Base-by-base conservation (phyloP, 2,329 filamentous ascomycete genomes). In the Cladosporium sphaerospermum region DNA sequence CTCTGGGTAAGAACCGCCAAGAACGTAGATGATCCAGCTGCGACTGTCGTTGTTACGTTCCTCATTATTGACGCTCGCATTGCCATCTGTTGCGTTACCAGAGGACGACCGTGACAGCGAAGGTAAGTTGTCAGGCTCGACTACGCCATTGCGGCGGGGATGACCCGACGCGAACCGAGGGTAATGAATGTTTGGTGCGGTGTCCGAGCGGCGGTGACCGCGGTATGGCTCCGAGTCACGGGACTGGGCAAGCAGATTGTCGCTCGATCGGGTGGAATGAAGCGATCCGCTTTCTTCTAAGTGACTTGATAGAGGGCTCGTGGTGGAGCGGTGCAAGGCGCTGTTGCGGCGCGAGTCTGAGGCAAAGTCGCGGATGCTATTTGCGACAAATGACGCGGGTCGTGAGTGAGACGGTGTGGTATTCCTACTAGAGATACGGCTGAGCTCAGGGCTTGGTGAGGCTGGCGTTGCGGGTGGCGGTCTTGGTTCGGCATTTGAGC, bases 21-120 rank as follows among this genome's bases (percentile, higher is more conserved):
- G 78, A 8, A 87, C 83, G 63, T 87, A 87, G 50, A 87, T 86
- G 61, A 87, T 78, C 83, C 83, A 87, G 67, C 82, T 86, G 59
- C 83, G 73, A 52, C 80, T 81, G 52, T 74, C 75, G 18, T 43
- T 31, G 8, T 28, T 43, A 71, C 69, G 9, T 4, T 51, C 48
- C 36, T 46, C 48, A 32, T 55, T 61, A 52, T 60, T 62, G 18
- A 43, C 55, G 19, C 43, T 41, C 39, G 70, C 64, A 52, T 72
- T 65, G 43, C 75, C 73, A 47, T 74, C 72, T 53, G 61, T 62
- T 18, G 54, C 62, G 28, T 56, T 59, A 11, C 57, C 57, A 7
- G 63, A 62, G 10, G 63, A 65, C 8, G 61, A 59, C 9, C 65
- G 59, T 13, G 64, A 64, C 8, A 68, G 59, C 19, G 81, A 76